Percentiles rank a stretch among this genome's conserved stretches.
These are phyloP conservation scores for Scleroderma citrinum DNA, from an alignment of 768 basidiomycete species.

Conservation along the genomic window DNA sequence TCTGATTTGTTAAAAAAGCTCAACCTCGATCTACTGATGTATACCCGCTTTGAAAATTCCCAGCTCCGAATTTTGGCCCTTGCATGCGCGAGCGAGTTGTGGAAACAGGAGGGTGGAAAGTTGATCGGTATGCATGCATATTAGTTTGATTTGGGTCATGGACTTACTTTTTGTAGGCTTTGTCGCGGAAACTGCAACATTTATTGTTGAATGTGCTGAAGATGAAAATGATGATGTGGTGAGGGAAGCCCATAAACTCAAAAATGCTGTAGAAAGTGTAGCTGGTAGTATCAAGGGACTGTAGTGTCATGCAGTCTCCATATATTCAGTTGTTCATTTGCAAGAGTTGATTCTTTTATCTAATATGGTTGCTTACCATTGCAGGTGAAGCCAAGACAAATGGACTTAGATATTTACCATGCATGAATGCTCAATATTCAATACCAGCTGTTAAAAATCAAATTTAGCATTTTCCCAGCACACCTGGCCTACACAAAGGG, in stretches of 20 bases:
- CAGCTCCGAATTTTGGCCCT: constrained; percentile 67
- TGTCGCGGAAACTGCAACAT: constrained; percentile 74
- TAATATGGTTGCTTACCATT: too few species aligned
- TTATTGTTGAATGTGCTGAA: constrained; percentile 82
- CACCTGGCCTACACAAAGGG: too few species aligned
- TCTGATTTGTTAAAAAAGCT: constrained; percentile 60
- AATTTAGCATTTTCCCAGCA: too few species aligned
- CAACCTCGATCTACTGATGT: constrained; percentile 82
- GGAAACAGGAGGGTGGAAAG: constrained; percentile 72
- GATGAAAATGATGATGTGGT: constrained; percentile 86
- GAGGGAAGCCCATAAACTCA: constrained; percentile 58
- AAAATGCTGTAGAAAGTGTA: constrained; percentile 63
- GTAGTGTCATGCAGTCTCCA: constrained; percentile 1
- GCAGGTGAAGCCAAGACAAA: too few species aligned
- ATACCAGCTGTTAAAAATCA: too few species aligned
- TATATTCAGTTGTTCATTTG: too few species aligned
- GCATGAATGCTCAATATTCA: too few species aligned
- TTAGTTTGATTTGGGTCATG: background rate
- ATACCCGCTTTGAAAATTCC: constrained; percentile 79
- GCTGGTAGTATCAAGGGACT: constrained; percentile 50
- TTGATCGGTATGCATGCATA: constrained; percentile 49
- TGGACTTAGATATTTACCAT: too few species aligned
- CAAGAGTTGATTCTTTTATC: too few species aligned
- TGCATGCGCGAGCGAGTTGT: constrained; percentile 60
- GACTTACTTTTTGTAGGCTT: constrained; percentile 44